A percentile compares a stretch with the other conserved stretches of the same genome.
These are phyloP conservation scores for Allantophomopsis lycopodina DNA, from an alignment of 2,329 filamentous ascomycete genomes.

Conservation along the genomic window DNA sequence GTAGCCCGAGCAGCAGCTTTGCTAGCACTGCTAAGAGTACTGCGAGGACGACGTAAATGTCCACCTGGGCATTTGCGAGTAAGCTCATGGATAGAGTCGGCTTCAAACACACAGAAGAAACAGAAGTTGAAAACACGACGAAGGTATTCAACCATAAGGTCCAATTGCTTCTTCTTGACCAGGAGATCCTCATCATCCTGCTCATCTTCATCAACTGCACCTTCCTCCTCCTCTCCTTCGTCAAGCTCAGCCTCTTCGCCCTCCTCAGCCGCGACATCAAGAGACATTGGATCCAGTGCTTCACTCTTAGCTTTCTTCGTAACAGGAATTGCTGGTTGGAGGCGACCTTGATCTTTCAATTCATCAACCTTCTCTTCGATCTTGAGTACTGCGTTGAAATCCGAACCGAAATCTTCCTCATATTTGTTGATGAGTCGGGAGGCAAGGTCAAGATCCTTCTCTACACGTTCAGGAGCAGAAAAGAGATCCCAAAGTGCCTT, in stretches of 20 bases:
- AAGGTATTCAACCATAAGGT: conserved; percentile 90
- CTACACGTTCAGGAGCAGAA: conserved; percentile 83
- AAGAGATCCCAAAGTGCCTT: conserved; percentile 97
- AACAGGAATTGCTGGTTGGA: conserved; percentile 50
- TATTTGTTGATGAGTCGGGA: conserved; percentile 72
- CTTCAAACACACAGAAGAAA: conserved; percentile 99
- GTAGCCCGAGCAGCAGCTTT: conserved; percentile 79
- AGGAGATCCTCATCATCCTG: conserved; percentile 81
- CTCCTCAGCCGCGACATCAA: conserved; percentile 48
- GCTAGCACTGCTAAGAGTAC: conserved; percentile 69
- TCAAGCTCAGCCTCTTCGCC: conserved; percentile 46
- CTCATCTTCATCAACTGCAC: conserved; percentile 57
- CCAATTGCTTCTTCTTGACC: conserved; percentile 91
- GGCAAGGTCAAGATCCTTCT: conserved; percentile 76
- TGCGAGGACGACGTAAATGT: conserved; percentile 84
- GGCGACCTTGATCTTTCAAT: conserved; percentile 58
- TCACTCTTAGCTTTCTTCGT: conserved; percentile 44
- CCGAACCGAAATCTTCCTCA: conserved; percentile 68
- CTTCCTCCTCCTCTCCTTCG: conserved; percentile 66
- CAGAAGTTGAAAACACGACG: conserved; percentile 97
- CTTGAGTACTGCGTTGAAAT: conserved; percentile 63
- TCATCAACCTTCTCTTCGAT: conserved; percentile 82
- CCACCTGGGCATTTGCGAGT: conserved; percentile 92
- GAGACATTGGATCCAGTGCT: conserved; percentile 37
- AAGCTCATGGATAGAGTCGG: conserved; percentile 91